Percentiles rank a stretch among this genome's conserved stretches.
Conservation (phyloP, 75 land plant genomes). For the Isoetes taiwanensis region DNA sequence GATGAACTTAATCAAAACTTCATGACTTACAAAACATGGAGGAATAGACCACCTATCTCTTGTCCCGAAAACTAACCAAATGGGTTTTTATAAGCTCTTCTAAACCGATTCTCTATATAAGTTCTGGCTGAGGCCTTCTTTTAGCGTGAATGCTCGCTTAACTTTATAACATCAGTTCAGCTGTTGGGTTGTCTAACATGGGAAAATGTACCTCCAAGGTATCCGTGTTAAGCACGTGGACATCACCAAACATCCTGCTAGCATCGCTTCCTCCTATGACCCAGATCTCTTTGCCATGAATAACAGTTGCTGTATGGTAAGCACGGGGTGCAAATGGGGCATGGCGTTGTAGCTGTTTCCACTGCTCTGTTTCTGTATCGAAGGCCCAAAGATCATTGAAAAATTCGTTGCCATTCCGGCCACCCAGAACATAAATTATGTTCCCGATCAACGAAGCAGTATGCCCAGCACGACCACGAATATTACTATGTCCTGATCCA, state of each 20-base stretch:
- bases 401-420: conserved; percentile 32
- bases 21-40: no score
- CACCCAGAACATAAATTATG: conserved; percentile 29
- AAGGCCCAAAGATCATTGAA: conserved; percentile 37
- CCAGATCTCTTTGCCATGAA: conserved; percentile 24
- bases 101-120: no score
- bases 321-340: conserved; percentile 26
- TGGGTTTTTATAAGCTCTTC: no score
- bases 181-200: no score
- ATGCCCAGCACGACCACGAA: conserved; percentile 40
- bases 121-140: no score
- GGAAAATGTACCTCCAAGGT: conserved; percentile 34
- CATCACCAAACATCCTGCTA: conserved; percentile 21
- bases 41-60: no score
- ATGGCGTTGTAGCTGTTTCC: conserved; percentile 27
- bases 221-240: conserved; percentile 27
- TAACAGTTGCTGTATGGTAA: conserved; percentile 33
- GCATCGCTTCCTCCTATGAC: conserved; percentile 37
- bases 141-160: no score
- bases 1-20: no score
- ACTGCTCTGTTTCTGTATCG: conserved; percentile 24
- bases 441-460: conserved; percentile 31
- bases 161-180: no score
- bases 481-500: conserved; percentile 15
- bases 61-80: no score